These are phyloP conservation scores for Candida anutae DNA, from an alignment of 1,139 yeast species.

Conservation along the genomic window DNA sequence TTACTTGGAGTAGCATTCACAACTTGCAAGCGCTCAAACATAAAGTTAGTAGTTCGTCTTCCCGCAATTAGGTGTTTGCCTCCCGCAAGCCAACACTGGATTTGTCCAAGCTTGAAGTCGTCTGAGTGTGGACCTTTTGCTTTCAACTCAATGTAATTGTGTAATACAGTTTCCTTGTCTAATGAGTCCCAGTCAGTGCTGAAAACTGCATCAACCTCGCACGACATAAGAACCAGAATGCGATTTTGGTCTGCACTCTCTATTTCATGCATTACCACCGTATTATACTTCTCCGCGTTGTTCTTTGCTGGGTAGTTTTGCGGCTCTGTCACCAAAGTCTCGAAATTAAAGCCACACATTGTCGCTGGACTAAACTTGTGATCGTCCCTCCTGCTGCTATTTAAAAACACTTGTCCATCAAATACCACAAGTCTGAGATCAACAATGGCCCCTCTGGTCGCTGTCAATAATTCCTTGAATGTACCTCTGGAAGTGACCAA, in stretches of 20 bases:
- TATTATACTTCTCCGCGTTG: constrained; percentile 2
- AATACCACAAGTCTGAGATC: neutral
- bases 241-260: neutral
- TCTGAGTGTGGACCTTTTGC: constrained; percentile 1
- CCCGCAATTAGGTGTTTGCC: constrained; percentile 1
- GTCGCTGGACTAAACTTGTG: neutral
- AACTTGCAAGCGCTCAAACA: neutral
- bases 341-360: constrained; percentile 5
- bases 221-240: constrained; percentile 1
- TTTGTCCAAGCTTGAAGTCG: constrained; percentile 1
- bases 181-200: constrained; percentile 1
- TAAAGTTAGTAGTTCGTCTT: constrained; percentile 1
- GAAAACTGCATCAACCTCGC: constrained; percentile 5
- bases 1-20: neutral
- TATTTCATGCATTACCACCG: constrained; percentile 2
- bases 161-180: constrained; percentile 2
- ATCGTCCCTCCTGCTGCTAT: neutral
- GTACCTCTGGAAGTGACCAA: constrained; percentile 3
- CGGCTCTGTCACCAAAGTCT: constrained; percentile 2
- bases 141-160: constrained; percentile 4
- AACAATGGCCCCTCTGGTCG: no score
- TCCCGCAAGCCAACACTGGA: constrained; percentile 5
- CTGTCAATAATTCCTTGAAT: neutral
- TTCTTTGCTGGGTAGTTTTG: constrained; percentile 1
- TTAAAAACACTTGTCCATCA: constrained; percentile 3